Conservation (phyloP, 768 basidiomycete genomes). For the Boletus barrowsii region DNA sequence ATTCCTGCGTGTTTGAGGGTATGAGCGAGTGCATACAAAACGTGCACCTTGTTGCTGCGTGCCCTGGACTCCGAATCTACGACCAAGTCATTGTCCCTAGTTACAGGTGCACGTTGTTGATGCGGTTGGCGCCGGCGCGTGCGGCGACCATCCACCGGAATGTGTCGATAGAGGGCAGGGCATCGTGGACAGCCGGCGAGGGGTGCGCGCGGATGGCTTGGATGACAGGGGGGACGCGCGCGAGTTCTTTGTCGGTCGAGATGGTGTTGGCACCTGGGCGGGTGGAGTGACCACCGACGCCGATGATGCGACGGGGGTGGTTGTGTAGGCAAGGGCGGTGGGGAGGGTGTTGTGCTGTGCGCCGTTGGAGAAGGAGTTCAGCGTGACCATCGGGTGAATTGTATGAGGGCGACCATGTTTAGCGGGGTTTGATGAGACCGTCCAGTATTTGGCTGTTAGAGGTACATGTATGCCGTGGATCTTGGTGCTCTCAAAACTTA, state of each 20-base stretch:
- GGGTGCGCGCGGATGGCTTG: slow-evolving; percentile 46
- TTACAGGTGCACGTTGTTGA: slow-evolving; percentile 78
- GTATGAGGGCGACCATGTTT: slow-evolving; percentile 26
- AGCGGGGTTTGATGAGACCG: slow-evolving; percentile 15
- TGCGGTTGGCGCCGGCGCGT: slow-evolving; percentile 71
- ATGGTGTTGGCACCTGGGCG: slow-evolving; percentile 75
- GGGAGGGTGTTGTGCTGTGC: slow-evolving; percentile 36
- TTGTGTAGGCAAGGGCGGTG: slow-evolving; percentile 53
- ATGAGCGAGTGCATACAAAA: slow-evolving; percentile 75
- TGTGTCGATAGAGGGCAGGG: slow-evolving; percentile 28
- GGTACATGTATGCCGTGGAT: slow-evolving; percentile 14
- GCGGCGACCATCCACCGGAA: slow-evolving; percentile 22
- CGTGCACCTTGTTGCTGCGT: slow-evolving; percentile 60
- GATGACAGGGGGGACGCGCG: slow-evolving; percentile 72
- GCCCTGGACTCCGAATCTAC: slow-evolving; percentile 78
- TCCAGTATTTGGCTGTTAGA: slow-evolving; percentile 25
- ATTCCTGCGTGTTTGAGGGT: slow-evolving; percentile 72
- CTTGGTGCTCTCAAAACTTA: not conserved
- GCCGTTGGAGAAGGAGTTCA: slow-evolving; percentile 30
- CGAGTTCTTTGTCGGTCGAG: slow-evolving; percentile 62
- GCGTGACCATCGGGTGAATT: slow-evolving; percentile 84
- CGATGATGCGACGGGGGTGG: slow-evolving; percentile 55
- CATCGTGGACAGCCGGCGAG: slow-evolving; percentile 5
- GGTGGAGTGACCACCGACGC: slow-evolving; percentile 93
- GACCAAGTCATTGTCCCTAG: slow-evolving; percentile 93